Base-by-base conservation (phyloP, 1,139 yeast genomes). In the Pichia sp. region DNA sequence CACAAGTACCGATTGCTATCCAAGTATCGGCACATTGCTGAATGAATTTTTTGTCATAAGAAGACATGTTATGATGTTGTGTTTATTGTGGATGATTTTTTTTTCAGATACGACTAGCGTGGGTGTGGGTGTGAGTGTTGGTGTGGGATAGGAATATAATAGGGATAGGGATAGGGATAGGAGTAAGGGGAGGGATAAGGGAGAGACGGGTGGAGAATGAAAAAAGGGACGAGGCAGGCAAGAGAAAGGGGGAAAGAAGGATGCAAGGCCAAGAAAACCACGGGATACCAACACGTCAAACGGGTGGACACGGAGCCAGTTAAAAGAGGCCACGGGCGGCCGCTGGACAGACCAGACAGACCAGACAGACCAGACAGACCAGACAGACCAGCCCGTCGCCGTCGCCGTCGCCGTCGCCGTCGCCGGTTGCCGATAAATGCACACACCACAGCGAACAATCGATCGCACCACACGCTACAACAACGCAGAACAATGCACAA, bases 11-110 rank as follows among this genome's bases (percentile, higher is more conserved):
- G 43, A 89, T 80, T 15, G 95, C 91, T 38, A 87, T 68, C 97
- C 97, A 91, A 7, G 96, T 85, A 43, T 88, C 93, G 4, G 89
- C 84, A 25, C 91, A 86, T 40, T 89, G 80, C 51, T 81, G 86
- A 31, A 77, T 60, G 35, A 61, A 56, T 34, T 57, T 54, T 14
- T 53, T 53, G 38, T 56, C 61, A 14, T 43, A 43, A 3, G 44
- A 33, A 6, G 45, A 18, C 45, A 41, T 41, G 27, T 2, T 20
- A 7, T 26, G 37, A 18, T 16, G 37, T 14, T 23, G 37, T 7
- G 9, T 7, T 13, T 31, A 25, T 20, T 20, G 33, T 19, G 6
- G 35, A 5, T 33, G 21, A 15, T 24, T 10, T 16, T 23, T 9
- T 31, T 31, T 25, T 16, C 11, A 6, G 21, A 8, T 15, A 7